Base-by-base conservation (phyloP, 2,329 filamentous ascomycete genomes). In the Endocalyx cinctus region DNA sequence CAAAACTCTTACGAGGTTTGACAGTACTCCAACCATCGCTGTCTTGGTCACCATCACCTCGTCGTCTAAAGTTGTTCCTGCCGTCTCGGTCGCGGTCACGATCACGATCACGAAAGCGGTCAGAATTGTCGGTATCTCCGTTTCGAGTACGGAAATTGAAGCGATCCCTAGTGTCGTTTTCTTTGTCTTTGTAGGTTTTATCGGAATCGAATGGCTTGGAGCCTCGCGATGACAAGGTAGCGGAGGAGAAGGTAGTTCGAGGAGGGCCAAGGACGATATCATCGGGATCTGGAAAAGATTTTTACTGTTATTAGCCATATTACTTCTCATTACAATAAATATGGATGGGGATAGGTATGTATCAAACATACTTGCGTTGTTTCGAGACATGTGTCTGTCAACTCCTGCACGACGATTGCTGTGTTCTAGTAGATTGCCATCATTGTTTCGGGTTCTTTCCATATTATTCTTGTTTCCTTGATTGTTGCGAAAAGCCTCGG, bases 211-310 rank as follows among this genome's bases (percentile, higher is more conserved):
- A 62, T 11, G 63, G 61, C 38, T 70, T 67, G 33, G 61, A 57
- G 16, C 52, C 57, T 41, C 77, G 71, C 33, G 41, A 46, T 6
- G 69, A 60, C 19, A 75, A 67, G 38, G 84, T 85, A 15, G 82
- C 75, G 2, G 88, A 94, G 33, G 86, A 78, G 59, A 96, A 95
- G 27, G 79, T 78, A 29, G 79, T 86, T 58, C 86, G 85, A 2
- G 88, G 86, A 14, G 88, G 88, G 11, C 86, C 88, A 37, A 95
- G 82, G 38, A 92, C 74, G 37, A 94, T 84, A 44, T 94, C 87
- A 50, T 94, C 89, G 51, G 76, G 66, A 57, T 77, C 79, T 84
- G 50, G 41, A 43, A 45, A n/a, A n/a, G n/a, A n/a, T n/a, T n/a
- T n/a, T n/a, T n/a, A n/a, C n/a, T n/a, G n/a, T n/a, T n/a, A n/a